Evolutionary conservation across 2,329 filamentous ascomycete species (phyloP), one percentile per base, ranked within the genome.

Genomic region (Penicillium sp.): DNA sequence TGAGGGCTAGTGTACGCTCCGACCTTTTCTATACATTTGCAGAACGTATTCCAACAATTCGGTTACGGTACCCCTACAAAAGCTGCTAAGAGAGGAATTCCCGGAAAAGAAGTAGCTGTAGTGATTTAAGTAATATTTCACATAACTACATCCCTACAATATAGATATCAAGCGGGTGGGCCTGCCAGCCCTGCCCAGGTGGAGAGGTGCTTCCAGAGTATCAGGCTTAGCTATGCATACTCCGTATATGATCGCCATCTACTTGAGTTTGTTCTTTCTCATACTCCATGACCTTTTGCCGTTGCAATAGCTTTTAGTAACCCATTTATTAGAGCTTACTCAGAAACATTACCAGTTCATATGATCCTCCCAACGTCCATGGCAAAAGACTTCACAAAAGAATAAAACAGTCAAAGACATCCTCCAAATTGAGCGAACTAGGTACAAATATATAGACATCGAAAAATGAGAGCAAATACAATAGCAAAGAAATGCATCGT

Each of bases 401-500:
- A 21, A 51, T 3, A 13, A 25, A 23, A 33, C 31, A 21, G 23
- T 19, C 6, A 27, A 23, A 41, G n/a, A 39, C 2, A 7, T 38
- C 25, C 13, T 23, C 38, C 12, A 23, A 21, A 31, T 43, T 23
- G 38, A 31, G 7, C 12, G 4, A 51, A 23, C n/a, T 51, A 23
- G 25, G 17, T 19, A 23, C 12, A 53, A 9, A n/a, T 21, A 42
- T n/a, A 21, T 36, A 27, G 6, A 17, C 35, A 42, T 49, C 21
- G 27, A 43, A 21, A 44, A 13, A 49, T 29, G 9, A 36, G 27
- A 50, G 9, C 38, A 39, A 49, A 44, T 53, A 48, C 31, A 49
- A 41, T 19, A 31, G 43, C 43, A 45, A 38, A 48, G 0, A 38
- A 29, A 61, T 60, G 52, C 41, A 57, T 58, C 49, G 27, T 49